Evolutionary conservation across 352 stramenopile species (phyloP).

Genomic region (Aphanomyces invadans): DNA sequence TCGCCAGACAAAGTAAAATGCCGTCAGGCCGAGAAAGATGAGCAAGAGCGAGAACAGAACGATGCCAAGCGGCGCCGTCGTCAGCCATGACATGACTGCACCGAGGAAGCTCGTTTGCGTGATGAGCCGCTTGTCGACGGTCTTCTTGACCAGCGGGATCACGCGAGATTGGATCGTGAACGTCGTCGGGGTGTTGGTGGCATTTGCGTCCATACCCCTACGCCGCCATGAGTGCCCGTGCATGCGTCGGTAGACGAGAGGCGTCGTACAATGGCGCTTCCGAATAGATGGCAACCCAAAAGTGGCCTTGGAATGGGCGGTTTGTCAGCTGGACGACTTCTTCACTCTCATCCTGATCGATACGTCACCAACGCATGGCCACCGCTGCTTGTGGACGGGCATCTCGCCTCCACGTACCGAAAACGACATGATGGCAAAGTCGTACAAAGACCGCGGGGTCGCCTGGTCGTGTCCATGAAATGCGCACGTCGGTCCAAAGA

Average conservation of each 20-base stretch:
- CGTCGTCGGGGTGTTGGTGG: slow-evolving; percentile 27
- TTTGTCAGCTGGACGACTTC: slow-evolving; percentile 45
- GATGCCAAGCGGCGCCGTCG: slow-evolving; percentile 37
- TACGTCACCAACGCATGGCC: neutral
- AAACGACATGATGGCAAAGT: slow-evolving; percentile 60
- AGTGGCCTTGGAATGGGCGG: slow-evolving; percentile 49
- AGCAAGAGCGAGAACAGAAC: slow-evolving; percentile 40
- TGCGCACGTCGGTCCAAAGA: neutral
- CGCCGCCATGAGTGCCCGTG: neutral
- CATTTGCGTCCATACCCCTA: slow-evolving; percentile 8
- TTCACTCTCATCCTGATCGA: slow-evolving; percentile 4
- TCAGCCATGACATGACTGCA: slow-evolving; percentile 45
- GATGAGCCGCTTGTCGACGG: slow-evolving; percentile 27
- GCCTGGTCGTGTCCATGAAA: neutral
- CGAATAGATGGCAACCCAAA: slow-evolving; percentile 69
- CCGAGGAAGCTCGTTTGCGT: slow-evolving; percentile 44
- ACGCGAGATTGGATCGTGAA: slow-evolving; percentile 42
- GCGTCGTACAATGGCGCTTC: slow-evolving; percentile 35
- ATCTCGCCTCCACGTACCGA: slow-evolving; percentile 20
- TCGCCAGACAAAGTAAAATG: slow-evolving; percentile 45
- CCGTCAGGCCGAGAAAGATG: slow-evolving; percentile 36
- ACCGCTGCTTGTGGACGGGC: too few relatives aligned
- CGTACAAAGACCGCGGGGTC: slow-evolving; percentile 58
- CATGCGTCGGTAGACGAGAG: too few relatives aligned
- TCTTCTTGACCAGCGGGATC: slow-evolving; percentile 17